A percentile compares a stretch with the other conserved stretches of the same genome.
phyloP scores from a whole-genome alignment of 352 stramenopile genomes.

The Globisporangium abappressorium region DNA sequence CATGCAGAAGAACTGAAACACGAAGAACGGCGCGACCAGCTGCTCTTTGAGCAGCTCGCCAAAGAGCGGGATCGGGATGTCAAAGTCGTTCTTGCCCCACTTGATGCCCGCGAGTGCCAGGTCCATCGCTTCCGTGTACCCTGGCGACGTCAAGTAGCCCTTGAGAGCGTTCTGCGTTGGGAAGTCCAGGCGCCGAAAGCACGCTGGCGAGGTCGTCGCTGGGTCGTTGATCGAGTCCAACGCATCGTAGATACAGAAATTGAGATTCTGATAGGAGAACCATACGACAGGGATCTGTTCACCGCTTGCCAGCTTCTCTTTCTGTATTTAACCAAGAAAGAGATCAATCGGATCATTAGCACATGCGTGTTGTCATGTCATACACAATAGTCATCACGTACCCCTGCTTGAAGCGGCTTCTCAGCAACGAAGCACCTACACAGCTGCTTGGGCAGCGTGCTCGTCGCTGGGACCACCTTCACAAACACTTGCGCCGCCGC shows the following conservation, averaged over 20 bases:
- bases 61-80: constrained; percentile 87
- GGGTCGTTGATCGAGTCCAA: constrained; percentile 25
- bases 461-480: constrained; percentile 56
- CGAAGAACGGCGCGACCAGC: constrained; percentile 94
- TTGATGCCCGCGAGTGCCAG: constrained; percentile 31
- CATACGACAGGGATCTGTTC: constrained; percentile 43
- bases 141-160: constrained; percentile 21
- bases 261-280: constrained; percentile 80
- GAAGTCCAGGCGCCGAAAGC: constrained; percentile 46
- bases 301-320: constrained; percentile 17
- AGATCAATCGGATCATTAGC: not conserved
- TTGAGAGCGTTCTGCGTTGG: constrained; percentile 30
- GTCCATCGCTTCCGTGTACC: constrained; percentile 16
- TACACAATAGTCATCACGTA: constrained; percentile 3
- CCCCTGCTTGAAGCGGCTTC: constrained; percentile 18
- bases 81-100: constrained; percentile 76
- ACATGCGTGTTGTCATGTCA: not conserved
- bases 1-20: constrained; percentile 97
- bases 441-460: constrained; percentile 52
- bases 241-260: constrained; percentile 57
- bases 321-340: not conserved
- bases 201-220: constrained; percentile 8
- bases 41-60: constrained; percentile 89
- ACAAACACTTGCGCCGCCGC: constrained; percentile 22
- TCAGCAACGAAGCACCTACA: constrained; percentile 35